phyloP scores from a whole-genome alignment of 2,329 filamentous ascomycete genomes.

The Amesomyces nigricolor region DNA sequence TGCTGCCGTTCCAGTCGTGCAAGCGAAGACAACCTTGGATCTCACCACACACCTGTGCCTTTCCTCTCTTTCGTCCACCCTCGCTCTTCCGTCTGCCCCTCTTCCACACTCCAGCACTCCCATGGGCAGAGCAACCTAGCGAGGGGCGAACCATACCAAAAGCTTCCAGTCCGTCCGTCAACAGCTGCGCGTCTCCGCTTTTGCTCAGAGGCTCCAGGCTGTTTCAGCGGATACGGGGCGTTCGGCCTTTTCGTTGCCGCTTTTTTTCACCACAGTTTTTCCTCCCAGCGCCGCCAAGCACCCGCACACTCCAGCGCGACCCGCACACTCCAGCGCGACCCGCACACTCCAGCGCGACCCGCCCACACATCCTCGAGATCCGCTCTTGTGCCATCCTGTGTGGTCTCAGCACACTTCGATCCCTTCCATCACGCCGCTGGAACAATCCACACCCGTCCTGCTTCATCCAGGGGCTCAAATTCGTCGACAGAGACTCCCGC shows the following conservation, averaged over 20 bases:
- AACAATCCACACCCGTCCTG: background rate
- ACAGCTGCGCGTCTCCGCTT: conserved; percentile 14
- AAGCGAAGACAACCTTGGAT: background rate
- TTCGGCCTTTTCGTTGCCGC: conserved; percentile 12
- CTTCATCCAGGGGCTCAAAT: background rate
- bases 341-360: conserved; percentile 6
- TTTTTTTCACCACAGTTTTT: conserved; percentile 10
- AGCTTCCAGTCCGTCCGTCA: background rate
- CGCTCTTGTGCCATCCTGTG: background rate
- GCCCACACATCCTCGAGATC: conserved; percentile 4
- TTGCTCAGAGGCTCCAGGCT: background rate
- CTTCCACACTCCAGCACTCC: background rate
- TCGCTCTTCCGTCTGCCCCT: background rate
- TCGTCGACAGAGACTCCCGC: background rate
- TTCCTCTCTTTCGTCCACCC: background rate
- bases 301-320: conserved; percentile 2
- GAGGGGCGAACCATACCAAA: conserved; percentile 12
- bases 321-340: conserved; percentile 11
- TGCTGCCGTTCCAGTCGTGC: background rate
- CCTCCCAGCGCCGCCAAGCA: conserved; percentile 7
- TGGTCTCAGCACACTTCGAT: background rate
- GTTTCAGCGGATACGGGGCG: conserved; percentile 12
- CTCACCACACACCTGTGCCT: background rate
- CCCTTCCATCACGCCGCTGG: background rate
- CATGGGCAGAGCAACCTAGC: conserved; percentile 1